Percentiles rank a stretch among this genome's conserved stretches.
Conservation (phyloP, 768 basidiomycete genomes). For the Tricholoma furcatifolium region DNA sequence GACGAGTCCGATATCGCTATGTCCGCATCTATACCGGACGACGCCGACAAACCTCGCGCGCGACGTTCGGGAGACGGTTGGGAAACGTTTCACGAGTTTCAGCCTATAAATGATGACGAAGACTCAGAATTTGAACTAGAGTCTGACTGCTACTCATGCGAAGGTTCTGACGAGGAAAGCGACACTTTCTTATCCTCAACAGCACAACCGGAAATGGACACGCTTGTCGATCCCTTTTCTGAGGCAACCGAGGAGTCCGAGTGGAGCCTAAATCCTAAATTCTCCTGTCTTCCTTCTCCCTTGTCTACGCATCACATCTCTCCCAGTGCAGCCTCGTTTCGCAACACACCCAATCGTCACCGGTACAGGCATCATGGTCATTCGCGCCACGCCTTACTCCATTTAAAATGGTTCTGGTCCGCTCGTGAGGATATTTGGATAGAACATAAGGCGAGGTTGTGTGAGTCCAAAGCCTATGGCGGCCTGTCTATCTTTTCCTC, state of each 20-base stretch:
- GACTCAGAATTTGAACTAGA: constrained; percentile 21
- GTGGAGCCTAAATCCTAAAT: constrained; percentile 27
- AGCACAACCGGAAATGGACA: not conserved
- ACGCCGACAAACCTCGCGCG: not conserved
- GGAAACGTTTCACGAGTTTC: constrained; percentile 7
- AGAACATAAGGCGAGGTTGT: constrained; percentile 28
- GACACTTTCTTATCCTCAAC: constrained; percentile 10
- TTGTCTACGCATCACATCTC: constrained; percentile 30
- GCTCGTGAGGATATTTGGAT: constrained; percentile 52
- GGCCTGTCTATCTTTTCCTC: constrained; percentile 22
- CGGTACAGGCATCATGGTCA: constrained; percentile 57
- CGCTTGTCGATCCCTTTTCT: constrained; percentile 15
- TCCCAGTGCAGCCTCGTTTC: constrained; percentile 12
- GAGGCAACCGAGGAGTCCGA: constrained; percentile 12
- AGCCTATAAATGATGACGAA: constrained; percentile 15
- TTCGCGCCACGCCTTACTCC: constrained; percentile 57
- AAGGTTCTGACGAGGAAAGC: constrained; percentile 20
- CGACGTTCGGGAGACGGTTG: constrained; percentile 13
- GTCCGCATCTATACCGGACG: constrained; percentile 6
- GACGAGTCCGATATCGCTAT: constrained; percentile 22
- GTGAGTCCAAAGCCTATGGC: constrained; percentile 24
- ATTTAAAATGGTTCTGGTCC: constrained; percentile 65
- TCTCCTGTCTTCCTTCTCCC: constrained; percentile 37
- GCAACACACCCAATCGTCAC: constrained; percentile 34
- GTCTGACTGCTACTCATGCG: constrained; percentile 22